Percentiles rank a stretch among this genome's conserved stretches.
These are phyloP conservation scores for Xylaria intraflava DNA, from an alignment of 495 filamentous ascomycete species.

Conservation along the genomic window DNA sequence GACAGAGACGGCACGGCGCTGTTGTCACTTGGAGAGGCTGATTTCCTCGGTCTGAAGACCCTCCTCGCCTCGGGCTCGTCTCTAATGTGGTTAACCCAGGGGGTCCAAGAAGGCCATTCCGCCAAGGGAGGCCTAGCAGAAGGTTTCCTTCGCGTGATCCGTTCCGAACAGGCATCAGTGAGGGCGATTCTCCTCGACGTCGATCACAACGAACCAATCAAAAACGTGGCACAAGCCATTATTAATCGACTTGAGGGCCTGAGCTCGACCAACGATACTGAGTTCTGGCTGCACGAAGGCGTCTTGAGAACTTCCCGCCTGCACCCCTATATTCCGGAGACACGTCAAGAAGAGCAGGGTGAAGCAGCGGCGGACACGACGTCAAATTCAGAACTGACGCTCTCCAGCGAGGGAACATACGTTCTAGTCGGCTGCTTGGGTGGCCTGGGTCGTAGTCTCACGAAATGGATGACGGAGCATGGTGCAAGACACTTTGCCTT, in stretches of 20 bases:
- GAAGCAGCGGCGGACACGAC: too few species aligned
- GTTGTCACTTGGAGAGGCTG: too few species aligned
- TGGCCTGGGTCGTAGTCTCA: constrained; percentile 49
- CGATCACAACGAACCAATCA: constrained; percentile 7
- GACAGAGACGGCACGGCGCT: too few species aligned
- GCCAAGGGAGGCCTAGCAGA: constrained; percentile 12
- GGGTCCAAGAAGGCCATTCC: too few species aligned
- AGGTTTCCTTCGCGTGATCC: constrained; percentile 19
- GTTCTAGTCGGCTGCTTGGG: constrained; percentile 51
- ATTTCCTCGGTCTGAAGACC: too few species aligned
- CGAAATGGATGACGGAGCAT: constrained; percentile 41
- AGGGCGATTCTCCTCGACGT: constrained; percentile 15
- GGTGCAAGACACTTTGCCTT: constrained; percentile 49
- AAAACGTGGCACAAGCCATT: constrained; percentile 6
- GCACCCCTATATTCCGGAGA: constrained; percentile 10
- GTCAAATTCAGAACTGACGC: background rate
- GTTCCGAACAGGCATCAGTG: constrained; percentile 19
- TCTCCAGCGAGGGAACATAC: constrained; percentile 40
- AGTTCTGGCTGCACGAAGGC: constrained; percentile 23
- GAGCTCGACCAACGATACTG: constrained; percentile 15
- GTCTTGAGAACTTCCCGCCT: too few species aligned
- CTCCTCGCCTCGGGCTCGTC: too few species aligned
- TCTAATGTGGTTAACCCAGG: too few species aligned
- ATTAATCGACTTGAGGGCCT: constrained; percentile 14
- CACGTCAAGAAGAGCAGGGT: constrained; percentile 21